phyloP scores from a whole-genome alignment of 208 protist species.

The Jaenimonas drosophilae region DNA sequence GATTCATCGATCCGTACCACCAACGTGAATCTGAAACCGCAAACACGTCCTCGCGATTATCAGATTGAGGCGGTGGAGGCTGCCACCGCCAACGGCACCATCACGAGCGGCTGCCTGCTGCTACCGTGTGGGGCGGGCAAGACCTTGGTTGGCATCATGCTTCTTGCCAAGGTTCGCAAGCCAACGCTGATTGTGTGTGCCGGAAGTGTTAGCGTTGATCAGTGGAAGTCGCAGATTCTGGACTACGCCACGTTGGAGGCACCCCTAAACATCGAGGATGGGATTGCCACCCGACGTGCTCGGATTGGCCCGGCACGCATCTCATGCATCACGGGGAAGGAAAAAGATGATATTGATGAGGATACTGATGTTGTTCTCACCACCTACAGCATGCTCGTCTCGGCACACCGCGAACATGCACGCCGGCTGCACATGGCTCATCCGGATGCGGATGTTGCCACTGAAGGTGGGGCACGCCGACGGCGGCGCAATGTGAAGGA shows the following conservation, averaged over 20 bases:
- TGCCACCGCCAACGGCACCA: constrained; percentile 29
- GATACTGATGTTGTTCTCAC: constrained; percentile 94
- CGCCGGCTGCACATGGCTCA: constrained; percentile 13
- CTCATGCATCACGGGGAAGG: constrained; percentile 87
- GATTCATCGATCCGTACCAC: constrained; percentile 50
- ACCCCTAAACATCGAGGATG: constrained; percentile 6
- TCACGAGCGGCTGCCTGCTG: constrained; percentile 96
- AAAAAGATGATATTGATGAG: constrained; percentile 85
- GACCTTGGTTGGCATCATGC: constrained; percentile 98
- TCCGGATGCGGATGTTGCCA: not conserved
- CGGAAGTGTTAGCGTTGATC: constrained; percentile 91
- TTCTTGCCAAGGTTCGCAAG: constrained; percentile 94
- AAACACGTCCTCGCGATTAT: constrained; percentile 71
- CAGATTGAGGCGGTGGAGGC: constrained; percentile 79
- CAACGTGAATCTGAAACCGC: constrained; percentile 48
- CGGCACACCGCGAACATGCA: constrained; percentile 40
- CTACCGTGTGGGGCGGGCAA: constrained; percentile 99
- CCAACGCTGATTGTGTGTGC: constrained; percentile 93
- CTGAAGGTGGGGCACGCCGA: constrained; percentile 18
- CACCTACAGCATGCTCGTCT: constrained; percentile 98
- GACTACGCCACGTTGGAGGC: constrained; percentile 74
- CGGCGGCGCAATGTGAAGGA: constrained; percentile 65
- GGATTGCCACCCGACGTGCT: constrained; percentile 1
- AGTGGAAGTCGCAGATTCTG: constrained; percentile 95
- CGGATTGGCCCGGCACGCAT: constrained; percentile 58